Evolutionary conservation across 345 rosid genomes (phyloP).

Genomic region (Bretschneidera sinensis): DNA sequence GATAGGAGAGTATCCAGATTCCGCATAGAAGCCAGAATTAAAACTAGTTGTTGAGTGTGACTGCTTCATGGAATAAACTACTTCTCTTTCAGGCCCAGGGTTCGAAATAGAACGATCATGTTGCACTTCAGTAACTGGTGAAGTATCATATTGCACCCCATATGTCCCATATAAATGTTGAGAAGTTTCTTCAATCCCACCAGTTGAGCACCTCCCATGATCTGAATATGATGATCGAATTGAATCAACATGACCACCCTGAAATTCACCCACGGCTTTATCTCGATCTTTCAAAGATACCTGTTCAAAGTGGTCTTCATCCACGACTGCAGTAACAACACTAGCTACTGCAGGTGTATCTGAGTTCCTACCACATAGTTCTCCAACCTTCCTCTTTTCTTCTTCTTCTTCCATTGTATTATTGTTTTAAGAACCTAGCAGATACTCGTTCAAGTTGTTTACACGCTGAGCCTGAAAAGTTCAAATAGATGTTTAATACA

Average conservation of each 20-base stretch:
- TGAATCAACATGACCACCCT: constrained; percentile 24
- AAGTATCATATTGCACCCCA: constrained; percentile 36
- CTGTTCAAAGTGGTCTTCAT: constrained; percentile 77
- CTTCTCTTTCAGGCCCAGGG: constrained; percentile 50
- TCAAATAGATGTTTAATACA: constrained; percentile 3
- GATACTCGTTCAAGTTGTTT: constrained; percentile 27
- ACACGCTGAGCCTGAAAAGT: constrained; percentile 14
- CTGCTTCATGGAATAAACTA: constrained; percentile 34
- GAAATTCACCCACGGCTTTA: constrained; percentile 30
- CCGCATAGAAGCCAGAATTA: constrained; percentile 40
- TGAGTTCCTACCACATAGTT: constrained; percentile 24
- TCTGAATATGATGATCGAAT: constrained; percentile 40
- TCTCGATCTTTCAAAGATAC: constrained; percentile 74
- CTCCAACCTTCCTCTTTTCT: constrained; percentile 45
- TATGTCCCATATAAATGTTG: constrained; percentile 23
- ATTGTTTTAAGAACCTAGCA: constrained; percentile 22
- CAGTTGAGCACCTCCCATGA: constrained; percentile 32
- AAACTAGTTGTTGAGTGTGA: constrained; percentile 49
- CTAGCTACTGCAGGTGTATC: constrained; percentile 22
- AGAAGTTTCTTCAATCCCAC: constrained; percentile 34
- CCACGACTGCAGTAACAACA: constrained; percentile 30
- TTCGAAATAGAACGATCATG: constrained; percentile 44
- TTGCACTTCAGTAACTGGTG: constrained; percentile 32
- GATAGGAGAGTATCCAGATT: constrained; percentile 44
- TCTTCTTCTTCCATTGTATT: constrained; percentile 71